These are phyloP conservation scores for Cajanus cajan DNA, from an alignment of 306 rosid species.

Conservation along the genomic window DNA sequence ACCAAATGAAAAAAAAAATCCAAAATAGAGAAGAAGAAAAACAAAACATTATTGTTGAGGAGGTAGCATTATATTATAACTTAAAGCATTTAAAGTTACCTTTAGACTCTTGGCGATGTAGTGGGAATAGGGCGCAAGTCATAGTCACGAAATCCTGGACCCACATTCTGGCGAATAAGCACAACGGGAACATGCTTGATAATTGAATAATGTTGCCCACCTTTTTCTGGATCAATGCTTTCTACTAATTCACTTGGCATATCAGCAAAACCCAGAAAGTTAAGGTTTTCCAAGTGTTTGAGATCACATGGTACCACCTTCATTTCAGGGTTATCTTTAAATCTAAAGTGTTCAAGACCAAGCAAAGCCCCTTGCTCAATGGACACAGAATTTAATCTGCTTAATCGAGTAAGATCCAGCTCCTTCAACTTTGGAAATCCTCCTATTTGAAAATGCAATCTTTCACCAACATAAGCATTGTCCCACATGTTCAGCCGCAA, in stretches of 20 bases:
- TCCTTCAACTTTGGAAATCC: constrained; percentile 18
- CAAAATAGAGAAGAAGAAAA: too few species aligned
- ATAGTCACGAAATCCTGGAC: constrained; percentile 19
- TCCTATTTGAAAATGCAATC: not conserved
- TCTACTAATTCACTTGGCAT: constrained; percentile 24
- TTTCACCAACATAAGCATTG: constrained; percentile 12
- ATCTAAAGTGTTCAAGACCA: constrained; percentile 4
- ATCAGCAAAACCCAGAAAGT: constrained; percentile 22
- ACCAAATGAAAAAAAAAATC: too few species aligned
- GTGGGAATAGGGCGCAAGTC: constrained; percentile 18
- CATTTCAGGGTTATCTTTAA: constrained; percentile 6
- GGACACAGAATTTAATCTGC: not conserved
- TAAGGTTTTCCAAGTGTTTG: constrained; percentile 9
- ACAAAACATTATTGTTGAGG: too few species aligned
- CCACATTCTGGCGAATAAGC: not conserved
- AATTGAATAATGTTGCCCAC: not conserved
- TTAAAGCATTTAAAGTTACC: too few species aligned
- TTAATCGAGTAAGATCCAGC: not conserved
- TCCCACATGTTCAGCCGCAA: constrained; percentile 13
- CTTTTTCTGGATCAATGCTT: constrained; percentile 7
- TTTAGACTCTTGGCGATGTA: too few species aligned
- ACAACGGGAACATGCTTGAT: constrained; percentile 24
- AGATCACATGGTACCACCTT: not conserved
- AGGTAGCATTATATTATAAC: too few species aligned
- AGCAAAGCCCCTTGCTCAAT: not conserved